Base-by-base conservation (phyloP, 352 stramenopile genomes). In the Globisporangium apiculatum region DNA sequence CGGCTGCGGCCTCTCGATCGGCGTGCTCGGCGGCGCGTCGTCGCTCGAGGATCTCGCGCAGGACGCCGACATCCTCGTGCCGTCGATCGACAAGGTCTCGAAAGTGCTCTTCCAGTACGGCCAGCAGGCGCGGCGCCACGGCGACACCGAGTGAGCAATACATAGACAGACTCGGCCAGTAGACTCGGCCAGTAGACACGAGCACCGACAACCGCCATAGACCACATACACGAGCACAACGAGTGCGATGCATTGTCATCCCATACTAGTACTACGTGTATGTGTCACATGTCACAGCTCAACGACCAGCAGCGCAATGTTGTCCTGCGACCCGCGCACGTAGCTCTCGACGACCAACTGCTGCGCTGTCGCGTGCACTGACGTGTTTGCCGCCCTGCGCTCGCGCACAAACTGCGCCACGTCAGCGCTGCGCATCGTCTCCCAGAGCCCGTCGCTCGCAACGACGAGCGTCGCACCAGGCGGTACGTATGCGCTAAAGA, bases 311-410 rank as follows among this genome's bases (percentile, higher is more conserved):
- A 96, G 83, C 36, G 90, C 95, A 62, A 98, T 91, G 60, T 99
- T 99, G 64, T 99, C 96, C 5, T 87, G 86, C 51, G 87, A 97
- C 51, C 96, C 95, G 51, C 93, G 80, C n/a, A 98, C 78, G 62
- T 97, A 98, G 37, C 91, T 87, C 65, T 98, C 91, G 18, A 91
- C 70, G 6, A 94, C 78, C n/a, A 98, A 63, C 15, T 82, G 57
- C 49, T 90, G 68, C 10, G 90, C 87, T 49, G 92, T 70, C 49
- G 78, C 69, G 65, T 95, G 68, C 7, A 98, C 56, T 51, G 57
- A 70, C 57, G 14, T 10, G 2, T 36, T 9, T 35, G 14, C 14
- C 4, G 18, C 54, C 46, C 42, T 48, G 1, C 59, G 68, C 49
- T 78, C 79, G 1, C 52, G n/a, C 2, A 88, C 48, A 53, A 89